Base-by-base conservation (phyloP, 768 basidiomycete species). In the Mycena indigotica region DNA sequence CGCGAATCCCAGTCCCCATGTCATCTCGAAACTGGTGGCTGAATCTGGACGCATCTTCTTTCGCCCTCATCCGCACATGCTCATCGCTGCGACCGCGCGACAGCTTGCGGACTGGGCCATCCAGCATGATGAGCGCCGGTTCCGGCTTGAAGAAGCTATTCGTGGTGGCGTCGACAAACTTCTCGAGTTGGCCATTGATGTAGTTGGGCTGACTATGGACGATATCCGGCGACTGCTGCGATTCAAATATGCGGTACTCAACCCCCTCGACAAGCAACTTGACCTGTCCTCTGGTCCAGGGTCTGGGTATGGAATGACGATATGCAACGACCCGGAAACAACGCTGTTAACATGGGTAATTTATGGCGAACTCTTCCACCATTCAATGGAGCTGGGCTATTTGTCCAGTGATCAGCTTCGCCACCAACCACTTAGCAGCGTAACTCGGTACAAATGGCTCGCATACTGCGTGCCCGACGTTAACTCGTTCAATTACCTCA, bases 101-200 rank as follows among this genome's bases (percentile, higher is more conserved):
- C 57, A 58, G 39, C 21, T 64, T 16, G 60, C 57, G 23, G 60
- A 61, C 45, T 64, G 62, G 62, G 62, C 62, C 2, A 53, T 64
- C 8, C 12, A 57, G n/a, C 24, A 52, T 17, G 57, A 50, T 4
- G 54, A 61, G 12, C 57, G 39, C 41, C 57, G 60, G 13, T 53
- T 44, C n/a, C 12, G 23, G 17, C 50, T 64, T 15, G 57, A 60
- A 30, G 40, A 28, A 3, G 60, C 63, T 21, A 58, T 61, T 12
- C 60, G 60, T 12, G 60, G 60, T 6, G 60, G 63, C 25, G 60
- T 61, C 2, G 57, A 59, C 2, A 52, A 39, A 32, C 60, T 64
- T 45, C 26, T 61, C 26, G 57, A 61, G 17, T 52, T 64, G 17
- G 53, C 60, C 4, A 32, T 61, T 17, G 46, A 48, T 16, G 59